Base-by-base conservation (phyloP, 2,329 filamentous ascomycete species). In the Ceratocystis harringtonii region DNA sequence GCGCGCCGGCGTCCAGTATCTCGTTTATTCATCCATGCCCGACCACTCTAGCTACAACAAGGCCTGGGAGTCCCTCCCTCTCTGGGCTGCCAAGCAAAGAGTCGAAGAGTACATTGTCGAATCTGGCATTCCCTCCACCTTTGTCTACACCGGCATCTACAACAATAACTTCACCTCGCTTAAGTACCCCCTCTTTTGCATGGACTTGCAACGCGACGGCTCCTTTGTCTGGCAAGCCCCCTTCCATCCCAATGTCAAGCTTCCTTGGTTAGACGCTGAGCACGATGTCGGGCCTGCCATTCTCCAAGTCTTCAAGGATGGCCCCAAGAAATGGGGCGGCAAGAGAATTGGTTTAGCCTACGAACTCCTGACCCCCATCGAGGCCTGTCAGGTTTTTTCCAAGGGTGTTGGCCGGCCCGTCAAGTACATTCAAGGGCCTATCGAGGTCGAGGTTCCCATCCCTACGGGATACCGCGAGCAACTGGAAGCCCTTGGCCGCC, bases 81-180 rank as follows among this genome's bases (percentile, higher is more conserved):
- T 96, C 64, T 99, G 94, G 92, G 86, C 89, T 3, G 86, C 87
- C 68, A 99, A 99, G 76, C 91, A 95, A 75, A 86, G 89, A 62
- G 88, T 97, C 52, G 94, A 97, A 76, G 88, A 94, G 65, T 95
- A 97, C 74, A 83, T 96, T 63, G 85, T 89, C 66, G 84, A 90
- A 73, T 83, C 96, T 50, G 86, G 86, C 8, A 80, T 96, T 10
- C 90, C 90, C 0, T 86, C 92, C 0, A 97, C 92, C 0, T 97
- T 96, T 74, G 87, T 96, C 69, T 96, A 96, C 75, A 90, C 92
- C 8, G 94, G 92, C 67, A 96, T 96, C 71, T 99, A 97, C 80
- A 96, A 97, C 80, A 97, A 97, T 77, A 97, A 99, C 74, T 99
- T 97, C 76, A 97, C 92, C 36, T 94, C 89, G 60, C 80, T 96